Conservation (phyloP, 129 eudicot genomes). For the Saposhnikovia divaricata region DNA sequence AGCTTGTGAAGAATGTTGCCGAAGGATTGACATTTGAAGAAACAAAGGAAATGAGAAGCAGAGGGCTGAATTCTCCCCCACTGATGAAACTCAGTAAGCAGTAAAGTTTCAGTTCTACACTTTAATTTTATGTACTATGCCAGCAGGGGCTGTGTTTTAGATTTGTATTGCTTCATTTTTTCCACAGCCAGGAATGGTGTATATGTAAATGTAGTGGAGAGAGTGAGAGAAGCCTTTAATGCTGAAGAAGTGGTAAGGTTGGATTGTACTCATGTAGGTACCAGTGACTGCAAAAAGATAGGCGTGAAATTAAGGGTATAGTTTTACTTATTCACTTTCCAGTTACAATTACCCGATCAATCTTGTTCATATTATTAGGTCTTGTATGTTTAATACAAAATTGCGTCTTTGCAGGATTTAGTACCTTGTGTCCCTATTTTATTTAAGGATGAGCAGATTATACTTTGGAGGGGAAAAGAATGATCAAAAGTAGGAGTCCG, state of each 20-base stretch:
- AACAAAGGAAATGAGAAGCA: conserved; percentile 75
- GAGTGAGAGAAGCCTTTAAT: conserved; percentile 71
- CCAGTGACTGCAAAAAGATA: conserved; percentile 83
- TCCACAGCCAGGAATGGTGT: conserved; percentile 85
- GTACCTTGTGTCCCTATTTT: conserved; percentile 87
- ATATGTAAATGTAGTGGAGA: conserved; percentile 72
- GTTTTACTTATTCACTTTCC: neutral
- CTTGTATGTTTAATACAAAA: conserved; percentile 10
- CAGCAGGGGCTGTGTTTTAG: neutral
- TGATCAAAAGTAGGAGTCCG: conserved; percentile 1
- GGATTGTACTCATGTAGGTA: conserved; percentile 71
- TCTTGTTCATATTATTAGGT: neutral
- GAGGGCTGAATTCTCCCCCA: conserved; percentile 65
- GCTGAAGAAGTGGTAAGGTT: conserved; percentile 64
- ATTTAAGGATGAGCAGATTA: conserved; percentile 81
- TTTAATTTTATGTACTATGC: neutral
- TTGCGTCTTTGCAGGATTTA: conserved; percentile 46
- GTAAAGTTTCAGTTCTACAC: neutral
- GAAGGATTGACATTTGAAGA: conserved; percentile 89
- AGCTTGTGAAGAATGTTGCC: conserved; percentile 85
- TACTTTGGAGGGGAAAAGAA: conserved; percentile 75
- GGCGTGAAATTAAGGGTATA: conserved; percentile 81
- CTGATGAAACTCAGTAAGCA: conserved; percentile 68
- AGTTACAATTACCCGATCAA: too few species aligned
- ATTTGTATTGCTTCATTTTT: conserved; percentile 8